Evolutionary conservation across 2,329 filamentous ascomycete genomes (phyloP), one percentile per base, ranked within the genome.

Genomic region (Penicillium occitanis): DNA sequence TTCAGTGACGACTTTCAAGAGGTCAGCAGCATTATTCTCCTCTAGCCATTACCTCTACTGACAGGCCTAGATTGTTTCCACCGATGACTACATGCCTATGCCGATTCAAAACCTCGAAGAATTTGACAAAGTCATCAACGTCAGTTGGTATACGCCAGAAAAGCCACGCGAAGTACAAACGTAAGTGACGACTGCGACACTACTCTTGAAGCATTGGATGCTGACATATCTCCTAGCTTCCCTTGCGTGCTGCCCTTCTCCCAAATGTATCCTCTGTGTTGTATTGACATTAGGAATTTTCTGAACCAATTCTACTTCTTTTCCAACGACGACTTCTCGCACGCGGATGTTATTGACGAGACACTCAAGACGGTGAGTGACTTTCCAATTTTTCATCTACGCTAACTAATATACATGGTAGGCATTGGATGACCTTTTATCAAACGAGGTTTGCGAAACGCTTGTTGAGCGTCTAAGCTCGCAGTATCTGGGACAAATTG

Each of bases 1-100:
- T 99, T 98, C 74, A 96, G 92, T 75, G 91, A 96, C 70, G 94
- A 98, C 77, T 99, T 99, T 75, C 90, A 96, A 76, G 94, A 98
- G 82, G 90, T 91, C 74, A 66, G 74, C 69, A 53, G 8, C 44
- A 22, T 4, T 40, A 8, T 28, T 5, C n/a, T 11, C 13, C 33
- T 30, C 14, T 6, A n/a, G 3, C 7, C 14, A 17, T 14, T 22
- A 17, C 17, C 8, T 2, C 10, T 13, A 60, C 50, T 68, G 25
- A 68, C 44, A 10, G 14, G 2, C 10, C 61, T 66, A 85, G 81
- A 90, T 90, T 71, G 87, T 90, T 28, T 84, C 91, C n/a, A 97
- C 92, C 0, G 95, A 99, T 76, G 95, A 99, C 78, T 99, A 99
- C 79, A 99, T 99, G 94, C 96, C 95, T 2, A 98, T 99, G 95